A percentile compares a stretch with the other conserved stretches of the same genome.
Conservation (phyloP, 2,329 filamentous ascomycete genomes). For the Ophiocordyceps camponoti-rufipedis region DNA sequence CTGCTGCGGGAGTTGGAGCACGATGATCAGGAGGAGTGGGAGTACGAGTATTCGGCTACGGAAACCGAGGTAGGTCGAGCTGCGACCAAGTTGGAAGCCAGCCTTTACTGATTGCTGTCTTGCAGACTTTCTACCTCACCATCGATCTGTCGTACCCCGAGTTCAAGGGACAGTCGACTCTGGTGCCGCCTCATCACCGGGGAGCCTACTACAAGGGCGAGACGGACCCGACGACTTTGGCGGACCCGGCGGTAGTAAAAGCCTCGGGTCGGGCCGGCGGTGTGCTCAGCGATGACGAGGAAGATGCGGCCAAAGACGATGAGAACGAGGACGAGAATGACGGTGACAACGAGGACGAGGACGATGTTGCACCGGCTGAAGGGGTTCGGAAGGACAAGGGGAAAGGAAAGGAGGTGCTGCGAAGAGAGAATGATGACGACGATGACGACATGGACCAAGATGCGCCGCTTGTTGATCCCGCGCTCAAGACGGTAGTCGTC, state of each 20-base stretch:
- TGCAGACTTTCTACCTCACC: slow-evolving; percentile 42
- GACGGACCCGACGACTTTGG: slow-evolving; percentile 12
- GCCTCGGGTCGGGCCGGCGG: neutral
- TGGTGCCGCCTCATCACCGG: slow-evolving; percentile 17
- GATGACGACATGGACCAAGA: slow-evolving; percentile 7
- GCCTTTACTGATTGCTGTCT: neutral
- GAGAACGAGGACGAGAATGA: slow-evolving; percentile 8
- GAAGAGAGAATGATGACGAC: slow-evolving; percentile 9
- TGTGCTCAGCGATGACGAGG: slow-evolving; percentile 3
- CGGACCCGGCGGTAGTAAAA: slow-evolving; percentile 3
- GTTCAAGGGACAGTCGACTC: slow-evolving; percentile 27
- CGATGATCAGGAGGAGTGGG: slow-evolving; percentile 41
- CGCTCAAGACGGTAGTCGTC: slow-evolving; percentile 7
- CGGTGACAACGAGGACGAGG: neutral
- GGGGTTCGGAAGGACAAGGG: slow-evolving; percentile 12
- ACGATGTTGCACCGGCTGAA: slow-evolving; percentile 8
- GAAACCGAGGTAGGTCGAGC: slow-evolving; percentile 35
- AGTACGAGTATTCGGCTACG: slow-evolving; percentile 47
- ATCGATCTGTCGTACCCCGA: slow-evolving; percentile 44
- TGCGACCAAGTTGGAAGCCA: neutral
- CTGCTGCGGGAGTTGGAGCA: slow-evolving; percentile 8
- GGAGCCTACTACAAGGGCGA: slow-evolving; percentile 29
- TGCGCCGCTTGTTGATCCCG: slow-evolving; percentile 14
- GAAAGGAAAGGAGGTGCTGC: slow-evolving; percentile 4
- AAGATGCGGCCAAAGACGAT: slow-evolving; percentile 10